Base-by-base conservation (phyloP, 106 monocot species). In the Acorus calamus region DNA sequence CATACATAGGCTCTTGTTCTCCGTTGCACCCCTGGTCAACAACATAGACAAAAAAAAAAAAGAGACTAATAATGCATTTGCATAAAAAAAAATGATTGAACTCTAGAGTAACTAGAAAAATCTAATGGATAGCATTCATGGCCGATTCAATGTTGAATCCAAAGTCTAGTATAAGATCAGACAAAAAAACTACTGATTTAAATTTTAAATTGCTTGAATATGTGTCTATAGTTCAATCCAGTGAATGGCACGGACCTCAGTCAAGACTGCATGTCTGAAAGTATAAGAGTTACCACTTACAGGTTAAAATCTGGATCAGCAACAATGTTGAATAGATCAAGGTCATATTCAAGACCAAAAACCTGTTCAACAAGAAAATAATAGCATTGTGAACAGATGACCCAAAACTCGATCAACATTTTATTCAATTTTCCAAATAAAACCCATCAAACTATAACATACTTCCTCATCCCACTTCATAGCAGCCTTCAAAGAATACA, bases 391-490 rank as follows among this genome's bases (percentile, higher is more conserved):
- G 28, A 28, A 57, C 55, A 59, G 14, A 44, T 72, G 9, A 10
- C 45, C 57, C 11, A 64, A 6, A 61, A 76, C 42, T 57, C 62
- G 9, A 66, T 50, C 45, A 12, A 42, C 41, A 14, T 5, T 8
- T 41, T 47, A 2, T 48, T 28, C 28, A 28, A 28, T 28, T 47
- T 57, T 53, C 7, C 12, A 63, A 63, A 10, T 41, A 56, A 53
- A 56, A n/a, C 8, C 2, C 28, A 28, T 28, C 28, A 28, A 28
- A 28, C 28, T 28, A 28, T 28, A 28, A 84, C 71, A 74, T 42
- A 98, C 96, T 55, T 98, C 91, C 56, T 98, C 96, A 69, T 98
- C 96, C 96, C 96, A 98, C 47, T 88, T 91, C 98, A 98, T 98
- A 54, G 98, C 91, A 72, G 88, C 92, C 69, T 98, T 98, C 45